phyloP scores from a whole-genome alignment of 441 rosid genomes.

The Codiaeum variegatum region DNA sequence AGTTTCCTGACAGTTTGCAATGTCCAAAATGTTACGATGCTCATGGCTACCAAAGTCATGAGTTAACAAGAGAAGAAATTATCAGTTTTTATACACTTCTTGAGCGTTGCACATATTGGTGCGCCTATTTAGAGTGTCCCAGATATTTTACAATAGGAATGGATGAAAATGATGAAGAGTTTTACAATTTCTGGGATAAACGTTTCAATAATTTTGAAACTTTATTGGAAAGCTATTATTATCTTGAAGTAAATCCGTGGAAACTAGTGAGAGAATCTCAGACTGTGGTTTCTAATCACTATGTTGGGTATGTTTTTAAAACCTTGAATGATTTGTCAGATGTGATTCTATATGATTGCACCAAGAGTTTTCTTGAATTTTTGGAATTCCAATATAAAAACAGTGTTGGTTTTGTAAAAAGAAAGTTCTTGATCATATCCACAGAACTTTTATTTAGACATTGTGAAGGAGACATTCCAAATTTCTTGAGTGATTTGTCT shows the following conservation, averaged over 20 bases:
- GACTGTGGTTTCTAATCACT: not conserved
- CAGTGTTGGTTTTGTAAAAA: not conserved
- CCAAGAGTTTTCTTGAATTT: not conserved
- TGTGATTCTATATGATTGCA: constrained; percentile 1
- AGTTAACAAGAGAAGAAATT: no score
- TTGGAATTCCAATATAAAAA: not conserved
- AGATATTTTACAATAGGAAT: no score
- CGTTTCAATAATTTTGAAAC: no score
- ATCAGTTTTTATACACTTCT: no score
- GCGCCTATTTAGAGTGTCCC: no score
- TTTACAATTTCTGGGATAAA: no score
- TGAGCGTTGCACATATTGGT: no score
- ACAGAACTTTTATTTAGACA: not conserved
- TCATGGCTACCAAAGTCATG: no score
- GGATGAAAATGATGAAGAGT: no score
- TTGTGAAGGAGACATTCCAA: not conserved
- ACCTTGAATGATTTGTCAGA: not conserved
- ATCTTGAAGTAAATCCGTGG: not conserved
- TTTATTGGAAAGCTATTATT: no score
- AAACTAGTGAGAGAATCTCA: not conserved
- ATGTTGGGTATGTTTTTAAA: not conserved
- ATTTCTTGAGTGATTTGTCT: not conserved
- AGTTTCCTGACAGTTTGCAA: no score
- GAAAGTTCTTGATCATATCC: not conserved
- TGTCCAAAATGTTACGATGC: no score